These are phyloP conservation scores for Diplodia seriata DNA, from an alignment of 2,329 filamentous ascomycete genomes.

Conservation along the genomic window DNA sequence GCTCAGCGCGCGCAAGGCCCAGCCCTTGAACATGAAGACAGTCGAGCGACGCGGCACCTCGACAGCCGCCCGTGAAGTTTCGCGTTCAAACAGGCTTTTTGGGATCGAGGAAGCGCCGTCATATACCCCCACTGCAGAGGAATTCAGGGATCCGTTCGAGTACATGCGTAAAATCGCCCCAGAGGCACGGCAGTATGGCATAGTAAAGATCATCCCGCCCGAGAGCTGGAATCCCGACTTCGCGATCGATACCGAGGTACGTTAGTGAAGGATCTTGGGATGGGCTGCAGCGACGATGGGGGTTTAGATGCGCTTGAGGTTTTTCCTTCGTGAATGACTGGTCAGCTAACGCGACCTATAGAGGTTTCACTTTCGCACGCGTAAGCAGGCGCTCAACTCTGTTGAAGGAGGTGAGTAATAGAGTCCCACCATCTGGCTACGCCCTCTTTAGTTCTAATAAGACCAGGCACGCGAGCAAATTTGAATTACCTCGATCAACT, in stretches of 20 bases:
- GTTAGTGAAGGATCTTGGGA: conserved; percentile 38
- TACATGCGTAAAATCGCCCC: conserved; percentile 92
- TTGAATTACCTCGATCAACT: conserved; percentile 95
- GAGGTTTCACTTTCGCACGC: conserved; percentile 96
- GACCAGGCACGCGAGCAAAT: conserved; percentile 86
- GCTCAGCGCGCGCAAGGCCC: conserved; percentile 68
- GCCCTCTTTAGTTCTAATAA: conserved; percentile 15
- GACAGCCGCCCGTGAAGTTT: conserved; percentile 74
- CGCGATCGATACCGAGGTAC: conserved; percentile 94
- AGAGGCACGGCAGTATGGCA: conserved; percentile 85
- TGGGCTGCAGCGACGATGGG: background rate
- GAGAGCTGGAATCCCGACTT: conserved; percentile 94
- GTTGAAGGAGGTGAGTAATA: conserved; percentile 87
- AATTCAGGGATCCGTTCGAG: conserved; percentile 92
- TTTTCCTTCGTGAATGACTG: background rate
- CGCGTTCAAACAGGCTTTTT: conserved; percentile 81
- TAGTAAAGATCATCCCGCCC: conserved; percentile 95
- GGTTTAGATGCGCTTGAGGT: conserved; percentile 3
- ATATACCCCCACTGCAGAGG: conserved; percentile 87
- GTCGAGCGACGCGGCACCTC: conserved; percentile 91
- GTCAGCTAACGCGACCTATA: conserved; percentile 49
- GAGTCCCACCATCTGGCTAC: background rate
- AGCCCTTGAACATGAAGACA: conserved; percentile 80
- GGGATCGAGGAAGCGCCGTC: conserved; percentile 89
- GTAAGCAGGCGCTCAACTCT: conserved; percentile 95